These are phyloP conservation scores for Thelephora aurantiotincta DNA, from an alignment of 768 basidiomycete species.

Conservation along the genomic window DNA sequence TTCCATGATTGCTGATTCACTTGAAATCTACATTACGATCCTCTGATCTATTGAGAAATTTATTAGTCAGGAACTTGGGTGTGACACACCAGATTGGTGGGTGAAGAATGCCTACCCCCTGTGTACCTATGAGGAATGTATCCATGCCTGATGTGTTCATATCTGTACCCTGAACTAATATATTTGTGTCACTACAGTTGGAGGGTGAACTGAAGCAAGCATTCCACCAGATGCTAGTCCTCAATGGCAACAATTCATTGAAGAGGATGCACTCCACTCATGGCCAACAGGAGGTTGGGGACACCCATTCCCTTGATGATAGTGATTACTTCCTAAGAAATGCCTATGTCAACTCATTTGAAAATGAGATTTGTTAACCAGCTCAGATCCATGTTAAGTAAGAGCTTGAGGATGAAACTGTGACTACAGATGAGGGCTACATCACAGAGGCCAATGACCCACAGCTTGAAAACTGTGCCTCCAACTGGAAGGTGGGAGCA, in stretches of 20 bases:
- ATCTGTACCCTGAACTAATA: no score
- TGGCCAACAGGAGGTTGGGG: neutral
- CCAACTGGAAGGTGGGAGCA: neutral
- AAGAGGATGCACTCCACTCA: neutral
- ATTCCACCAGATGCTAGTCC: neutral
- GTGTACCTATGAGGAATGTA: neutral
- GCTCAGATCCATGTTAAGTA: no score
- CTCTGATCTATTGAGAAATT: neutral
- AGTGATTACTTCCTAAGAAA: neutral
- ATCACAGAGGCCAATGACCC: neutral
- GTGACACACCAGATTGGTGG: neutral
- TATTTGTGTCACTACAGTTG: no score
- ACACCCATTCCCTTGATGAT: neutral
- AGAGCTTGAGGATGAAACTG: neutral
- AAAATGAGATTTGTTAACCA: neutral
- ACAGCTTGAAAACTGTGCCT: neutral
- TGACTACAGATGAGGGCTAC: neutral
- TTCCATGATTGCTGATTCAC: neutral
- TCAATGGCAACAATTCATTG: neutral
- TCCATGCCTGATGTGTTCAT: no score
- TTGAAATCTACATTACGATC: neutral
- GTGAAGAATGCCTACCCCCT: neutral
- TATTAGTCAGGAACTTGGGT: neutral
- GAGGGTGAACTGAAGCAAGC: neutral
- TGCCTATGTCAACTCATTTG: neutral